These are phyloP conservation scores for Capsella rubella DNA, from an alignment of 441 rosid genomes.

Conservation along the genomic window DNA sequence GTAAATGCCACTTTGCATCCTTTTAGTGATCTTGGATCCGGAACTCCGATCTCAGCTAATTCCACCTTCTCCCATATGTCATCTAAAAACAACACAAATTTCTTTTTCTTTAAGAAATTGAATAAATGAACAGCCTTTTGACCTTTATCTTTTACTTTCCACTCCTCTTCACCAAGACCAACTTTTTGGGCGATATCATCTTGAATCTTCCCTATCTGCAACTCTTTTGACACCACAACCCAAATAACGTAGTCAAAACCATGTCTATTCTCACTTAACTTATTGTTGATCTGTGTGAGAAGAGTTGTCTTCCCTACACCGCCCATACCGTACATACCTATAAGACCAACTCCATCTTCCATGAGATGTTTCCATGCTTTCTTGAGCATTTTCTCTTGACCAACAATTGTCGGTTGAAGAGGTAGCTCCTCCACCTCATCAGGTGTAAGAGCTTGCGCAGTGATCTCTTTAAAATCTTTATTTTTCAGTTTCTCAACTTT, in stretches of 20 bases:
- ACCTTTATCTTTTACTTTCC: neutral
- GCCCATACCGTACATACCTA: constrained; percentile 47
- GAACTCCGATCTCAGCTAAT: neutral
- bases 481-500: neutral
- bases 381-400: neutral
- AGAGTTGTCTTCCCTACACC: constrained; percentile 61
- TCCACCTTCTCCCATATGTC: neutral
- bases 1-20: neutral
- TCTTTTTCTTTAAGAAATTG: neutral
- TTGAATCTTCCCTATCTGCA: neutral
- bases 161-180: neutral
- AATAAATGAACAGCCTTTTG: neutral
- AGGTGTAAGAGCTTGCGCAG: neutral
- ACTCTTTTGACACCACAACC: constrained; percentile 24
- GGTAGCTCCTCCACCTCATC: neutral
- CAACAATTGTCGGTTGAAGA: neutral
- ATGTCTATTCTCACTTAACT: neutral
- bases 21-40: neutral
- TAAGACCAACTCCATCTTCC: constrained; percentile 10
- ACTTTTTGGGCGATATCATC: neutral
- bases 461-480: neutral
- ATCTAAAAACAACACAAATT: neutral
- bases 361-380: neutral
- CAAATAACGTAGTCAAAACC: constrained; percentile 44
- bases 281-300: constrained; percentile 46